phyloP scores from a whole-genome alignment of 306 rosid species.

The Medicago lupulina region DNA sequence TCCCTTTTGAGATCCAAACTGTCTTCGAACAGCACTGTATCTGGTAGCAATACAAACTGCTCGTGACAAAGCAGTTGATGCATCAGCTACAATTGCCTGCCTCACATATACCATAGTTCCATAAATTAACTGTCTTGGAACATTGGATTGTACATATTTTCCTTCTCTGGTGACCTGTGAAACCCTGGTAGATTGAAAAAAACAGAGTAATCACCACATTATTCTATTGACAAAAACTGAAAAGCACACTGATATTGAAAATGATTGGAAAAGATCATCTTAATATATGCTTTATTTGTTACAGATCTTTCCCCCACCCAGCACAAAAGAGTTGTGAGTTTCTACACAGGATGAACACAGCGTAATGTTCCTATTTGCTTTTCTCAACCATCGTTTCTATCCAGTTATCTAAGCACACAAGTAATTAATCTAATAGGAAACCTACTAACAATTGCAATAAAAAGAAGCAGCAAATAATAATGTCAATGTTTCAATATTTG shows the following conservation, averaged over 20 bases:
- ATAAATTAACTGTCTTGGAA: conserved; percentile 88
- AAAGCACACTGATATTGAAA: conserved; percentile 23
- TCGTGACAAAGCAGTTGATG: conserved; percentile 86
- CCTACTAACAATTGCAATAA: neutral
- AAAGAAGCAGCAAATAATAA: neutral
- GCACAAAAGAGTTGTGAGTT: conserved; percentile 19
- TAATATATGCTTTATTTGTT: neutral
- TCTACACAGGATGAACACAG: conserved; percentile 9
- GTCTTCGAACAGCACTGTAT: conserved; percentile 96
- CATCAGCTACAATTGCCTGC: conserved; percentile 84
- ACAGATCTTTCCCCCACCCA: conserved; percentile 1
- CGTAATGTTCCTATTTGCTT: neutral
- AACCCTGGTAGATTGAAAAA: conserved; percentile 64
- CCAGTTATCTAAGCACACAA: neutral
- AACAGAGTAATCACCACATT: conserved; percentile 27
- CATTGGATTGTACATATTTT: conserved; percentile 77
- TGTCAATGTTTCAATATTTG: conserved; percentile 11
- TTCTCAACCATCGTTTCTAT: conserved; percentile 16
- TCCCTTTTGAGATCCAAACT: conserved; percentile 79
- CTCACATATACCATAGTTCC: conserved; percentile 96
- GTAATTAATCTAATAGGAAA: neutral
- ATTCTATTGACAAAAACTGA: conserved; percentile 19
- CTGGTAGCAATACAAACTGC: conserved; percentile 99
- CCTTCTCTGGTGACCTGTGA: conserved; percentile 95
- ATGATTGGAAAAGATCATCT: neutral